A percentile compares a stretch with the other conserved stretches of the same genome.
Conservation (phyloP, 805 yeast species). For the Nadsonia fulvescens region DNA sequence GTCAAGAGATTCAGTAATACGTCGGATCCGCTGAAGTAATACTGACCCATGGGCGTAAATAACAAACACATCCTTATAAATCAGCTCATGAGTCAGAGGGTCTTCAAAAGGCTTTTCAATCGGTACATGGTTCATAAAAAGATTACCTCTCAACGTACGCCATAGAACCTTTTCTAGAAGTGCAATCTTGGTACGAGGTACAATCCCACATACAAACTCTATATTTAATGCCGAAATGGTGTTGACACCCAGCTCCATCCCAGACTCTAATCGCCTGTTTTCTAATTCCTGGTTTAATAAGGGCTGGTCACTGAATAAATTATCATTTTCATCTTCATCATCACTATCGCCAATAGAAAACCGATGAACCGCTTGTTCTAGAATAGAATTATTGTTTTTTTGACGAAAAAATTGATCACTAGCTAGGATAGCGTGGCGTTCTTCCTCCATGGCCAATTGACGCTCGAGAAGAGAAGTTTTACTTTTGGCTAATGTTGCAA, state of each 20-base stretch:
- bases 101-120: constrained; percentile 51
- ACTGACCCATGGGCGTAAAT: constrained; percentile 81
- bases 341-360: constrained; percentile 8
- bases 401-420: constrained; percentile 30
- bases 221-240: constrained; percentile 16
- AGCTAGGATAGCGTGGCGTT: constrained; percentile 39
- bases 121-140: constrained; percentile 58
- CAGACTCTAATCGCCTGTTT: constrained; percentile 7
- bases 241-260: constrained; percentile 1
- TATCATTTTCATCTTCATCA: constrained; percentile 12
- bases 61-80: constrained; percentile 67
- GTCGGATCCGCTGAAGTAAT: constrained; percentile 50
- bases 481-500: constrained; percentile 50
- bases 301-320: constrained; percentile 1
- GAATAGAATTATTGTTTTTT: constrained; percentile 17
- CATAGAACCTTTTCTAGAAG: constrained; percentile 71
- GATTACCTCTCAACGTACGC: constrained; percentile 86
- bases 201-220: constrained; percentile 60
- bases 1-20: constrained; percentile 77
- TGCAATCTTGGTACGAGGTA: constrained; percentile 49
- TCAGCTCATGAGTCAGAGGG: constrained; percentile 30
- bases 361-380: constrained; percentile 13
- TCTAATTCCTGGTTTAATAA: too few relatives aligned
- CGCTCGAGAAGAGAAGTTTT: constrained; percentile 41
- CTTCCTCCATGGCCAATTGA: constrained; percentile 50